Evolutionary conservation across 495 filamentous ascomycete species (phyloP).

Genomic region (Penicillium lividum): DNA sequence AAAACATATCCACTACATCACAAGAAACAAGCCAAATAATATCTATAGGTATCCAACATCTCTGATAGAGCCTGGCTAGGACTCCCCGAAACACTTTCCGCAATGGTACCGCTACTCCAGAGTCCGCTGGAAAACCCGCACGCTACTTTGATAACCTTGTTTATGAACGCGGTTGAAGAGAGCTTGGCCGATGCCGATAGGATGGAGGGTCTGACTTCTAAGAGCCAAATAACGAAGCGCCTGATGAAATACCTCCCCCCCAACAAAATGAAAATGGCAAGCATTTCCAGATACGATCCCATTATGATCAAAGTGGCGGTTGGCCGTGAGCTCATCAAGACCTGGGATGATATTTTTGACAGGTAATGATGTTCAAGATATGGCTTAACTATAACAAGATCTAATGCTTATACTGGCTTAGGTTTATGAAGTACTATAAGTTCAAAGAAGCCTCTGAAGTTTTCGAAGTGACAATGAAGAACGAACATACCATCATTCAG

Average conservation of each 20-base stretch:
- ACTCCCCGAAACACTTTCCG: not conserved
- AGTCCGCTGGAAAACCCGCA: not conserved
- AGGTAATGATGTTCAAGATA: not conserved
- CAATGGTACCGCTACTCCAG: not conserved
- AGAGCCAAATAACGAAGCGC: not conserved
- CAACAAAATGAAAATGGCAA: not conserved
- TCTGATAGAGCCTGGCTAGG: not conserved
- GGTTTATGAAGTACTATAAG: no score
- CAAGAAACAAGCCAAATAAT: not conserved
- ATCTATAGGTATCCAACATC: not conserved
- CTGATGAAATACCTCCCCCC: not conserved
- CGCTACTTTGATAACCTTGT: not conserved
- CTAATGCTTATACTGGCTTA: no score
- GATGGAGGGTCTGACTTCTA: not conserved
- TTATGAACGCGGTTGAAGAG: not conserved
- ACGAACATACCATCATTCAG: slow-evolving; percentile 38
- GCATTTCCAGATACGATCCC: not conserved
- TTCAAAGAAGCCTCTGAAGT: not conserved
- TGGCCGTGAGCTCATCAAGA: not conserved
- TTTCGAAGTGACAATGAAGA: slow-evolving; percentile 26
- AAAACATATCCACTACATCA: no score
- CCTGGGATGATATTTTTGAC: not conserved
- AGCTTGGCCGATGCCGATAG: not conserved
- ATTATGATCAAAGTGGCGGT: not conserved
- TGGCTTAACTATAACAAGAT: not conserved